Evolutionary conservation across 495 filamentous ascomycete genomes (phyloP), one percentile per base, ranked within the genome.

Genomic region (Penicillium argentinense): DNA sequence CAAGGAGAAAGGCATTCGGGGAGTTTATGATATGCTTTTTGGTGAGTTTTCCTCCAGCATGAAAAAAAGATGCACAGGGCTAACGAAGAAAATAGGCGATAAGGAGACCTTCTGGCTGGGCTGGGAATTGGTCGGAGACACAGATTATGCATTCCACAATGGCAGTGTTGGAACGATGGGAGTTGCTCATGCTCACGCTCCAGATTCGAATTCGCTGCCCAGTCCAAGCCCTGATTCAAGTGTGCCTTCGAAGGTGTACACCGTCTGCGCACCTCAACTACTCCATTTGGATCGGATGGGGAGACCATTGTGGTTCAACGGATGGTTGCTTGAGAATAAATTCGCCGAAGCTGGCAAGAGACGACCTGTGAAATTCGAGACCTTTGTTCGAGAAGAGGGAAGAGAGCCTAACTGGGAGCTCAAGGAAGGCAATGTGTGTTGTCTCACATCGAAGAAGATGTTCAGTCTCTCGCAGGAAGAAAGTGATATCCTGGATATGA

Each of bases 241-340:
- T 25, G 29, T 22, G 17, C 16, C 9, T 44, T 38, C 14, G 2
- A 28, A 21, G 23, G 19, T 9, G 4, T 57, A 53, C 17, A 58
- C 58, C 3, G 54, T 67, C 22, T 65, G 62, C 39, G 47, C 43
- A 5, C 54, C 56, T 0, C 64, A 67, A 19, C 46, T 65, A 0
- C 46, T 67, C 1, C 62, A 67, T 33, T 37, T 65, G 2, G 62
- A 61, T 9, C 42, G 18, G 1, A 21, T 46, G 6, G 54, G 55
- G 1, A 47, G 49, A 11, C 60, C 62, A 1, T 42, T 66, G 3
- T 66, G 64, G 64, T 66, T 66, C 53, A 66, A 68, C 41, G 58
- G 62, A 17, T 65, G 62, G 62, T 17, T 64, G 21, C 45, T 58
- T 2, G 46, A 48, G 8, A 58, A 58, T 26, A 64, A 60, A 18